Evolutionary conservation across 2,329 filamentous ascomycete genomes (phyloP).

Genomic region (Microdochium bolleyi): DNA sequence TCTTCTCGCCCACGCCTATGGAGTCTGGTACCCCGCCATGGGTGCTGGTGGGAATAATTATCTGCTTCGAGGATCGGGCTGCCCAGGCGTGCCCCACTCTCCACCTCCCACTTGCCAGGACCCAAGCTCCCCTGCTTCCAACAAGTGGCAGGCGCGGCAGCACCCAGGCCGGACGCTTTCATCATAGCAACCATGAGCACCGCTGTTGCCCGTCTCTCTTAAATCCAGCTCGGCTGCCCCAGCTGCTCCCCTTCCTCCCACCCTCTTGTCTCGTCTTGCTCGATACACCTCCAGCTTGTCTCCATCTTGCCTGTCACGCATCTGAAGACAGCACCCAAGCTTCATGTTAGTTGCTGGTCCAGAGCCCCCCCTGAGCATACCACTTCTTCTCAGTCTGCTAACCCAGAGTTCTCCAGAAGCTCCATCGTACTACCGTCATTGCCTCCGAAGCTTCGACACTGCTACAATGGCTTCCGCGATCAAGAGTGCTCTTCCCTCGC

Average conservation of each 20-base stretch:
- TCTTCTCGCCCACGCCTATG: background rate
- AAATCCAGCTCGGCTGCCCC: too few relatives aligned
- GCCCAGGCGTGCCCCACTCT: background rate
- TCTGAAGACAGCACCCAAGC: background rate
- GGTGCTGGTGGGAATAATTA: background rate
- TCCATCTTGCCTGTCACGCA: background rate
- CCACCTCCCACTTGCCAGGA: too few relatives aligned
- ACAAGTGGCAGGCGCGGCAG: too few relatives aligned
- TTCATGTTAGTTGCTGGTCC: background rate
- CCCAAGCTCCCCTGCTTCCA: too few relatives aligned
- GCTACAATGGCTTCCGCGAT: constrained; percentile 59
- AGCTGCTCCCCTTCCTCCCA: background rate
- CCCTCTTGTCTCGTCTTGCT: background rate
- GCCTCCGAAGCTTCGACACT: background rate
- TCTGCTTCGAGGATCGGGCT: background rate
- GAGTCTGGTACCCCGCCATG: background rate
- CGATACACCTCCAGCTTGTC: background rate
- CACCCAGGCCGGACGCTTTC: background rate
- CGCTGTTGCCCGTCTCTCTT: background rate
- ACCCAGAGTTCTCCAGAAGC: background rate
- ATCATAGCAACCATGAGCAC: background rate
- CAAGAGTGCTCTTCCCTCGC: constrained; percentile 72
- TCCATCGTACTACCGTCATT: background rate
- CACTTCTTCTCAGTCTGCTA: background rate
- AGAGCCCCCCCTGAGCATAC: background rate